Conservation (phyloP, 371 early-diverging fungal genomes). For the Saksenaea vasiformis region DNA sequence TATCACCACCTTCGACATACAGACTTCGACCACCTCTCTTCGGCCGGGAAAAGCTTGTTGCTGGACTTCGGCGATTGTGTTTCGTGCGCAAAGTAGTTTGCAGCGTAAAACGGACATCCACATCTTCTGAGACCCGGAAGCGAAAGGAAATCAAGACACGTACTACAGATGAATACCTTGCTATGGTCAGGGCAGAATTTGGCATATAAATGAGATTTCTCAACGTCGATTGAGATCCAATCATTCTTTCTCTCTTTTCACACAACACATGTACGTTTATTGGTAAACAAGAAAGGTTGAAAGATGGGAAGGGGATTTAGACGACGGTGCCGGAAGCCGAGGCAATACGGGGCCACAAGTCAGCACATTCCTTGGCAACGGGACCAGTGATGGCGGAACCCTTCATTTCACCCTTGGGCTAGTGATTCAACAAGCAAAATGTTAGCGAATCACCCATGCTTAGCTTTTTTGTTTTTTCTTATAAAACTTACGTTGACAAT, state of each 20-base stretch:
- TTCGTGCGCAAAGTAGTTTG: background rate
- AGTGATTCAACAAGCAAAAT: constrained; percentile 34
- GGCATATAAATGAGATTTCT: background rate
- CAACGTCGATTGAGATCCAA: background rate
- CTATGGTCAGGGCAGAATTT: background rate
- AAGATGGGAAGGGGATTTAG: constrained; percentile 22
- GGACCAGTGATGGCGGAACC: constrained; percentile 99
- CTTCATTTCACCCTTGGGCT: constrained; percentile 99
- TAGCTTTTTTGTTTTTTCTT: background rate
- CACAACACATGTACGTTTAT: constrained; percentile 7
- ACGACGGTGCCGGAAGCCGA: constrained; percentile 94
- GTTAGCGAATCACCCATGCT: background rate
- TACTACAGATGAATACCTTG: background rate
- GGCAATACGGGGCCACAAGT: constrained; percentile 99
- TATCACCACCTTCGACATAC: background rate
- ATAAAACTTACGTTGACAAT: constrained; percentile 45
- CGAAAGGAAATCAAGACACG: background rate
- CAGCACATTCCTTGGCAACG: constrained; percentile 99
- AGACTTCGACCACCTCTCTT: background rate
- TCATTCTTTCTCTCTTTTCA: background rate
- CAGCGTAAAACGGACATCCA: background rate
- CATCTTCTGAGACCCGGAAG: background rate
- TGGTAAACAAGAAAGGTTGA: constrained; percentile 6
- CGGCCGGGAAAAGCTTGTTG: background rate
- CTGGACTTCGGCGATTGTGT: background rate